Percentiles rank a stretch among this genome's conserved stretches.
Conservation (phyloP, 306 rosid species). For the Lathyrus aphaca region DNA sequence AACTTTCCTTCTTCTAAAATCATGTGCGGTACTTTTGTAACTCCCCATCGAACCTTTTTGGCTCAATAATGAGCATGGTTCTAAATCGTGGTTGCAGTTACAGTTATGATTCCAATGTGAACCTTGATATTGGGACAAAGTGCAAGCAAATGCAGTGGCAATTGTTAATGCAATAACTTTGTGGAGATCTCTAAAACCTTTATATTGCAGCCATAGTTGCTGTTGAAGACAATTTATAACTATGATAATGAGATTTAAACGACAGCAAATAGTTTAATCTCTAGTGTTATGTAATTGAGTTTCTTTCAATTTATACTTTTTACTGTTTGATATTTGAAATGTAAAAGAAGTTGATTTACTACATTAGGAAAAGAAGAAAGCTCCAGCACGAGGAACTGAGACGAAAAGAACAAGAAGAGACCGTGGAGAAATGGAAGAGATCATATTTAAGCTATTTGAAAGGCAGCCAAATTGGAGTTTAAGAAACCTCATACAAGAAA, state of each 20-base stretch:
- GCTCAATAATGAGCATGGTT: background rate
- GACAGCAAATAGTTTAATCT: background rate
- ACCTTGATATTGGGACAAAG: background rate
- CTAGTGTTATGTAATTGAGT: background rate
- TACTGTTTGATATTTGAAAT: background rate
- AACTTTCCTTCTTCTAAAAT: background rate
- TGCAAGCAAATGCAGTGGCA: background rate
- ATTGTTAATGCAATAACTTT: background rate
- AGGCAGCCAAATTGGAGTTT: slow-evolving; percentile 76
- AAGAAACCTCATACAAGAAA: slow-evolving; percentile 78
- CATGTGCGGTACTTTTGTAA: background rate
- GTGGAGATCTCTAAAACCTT: background rate
- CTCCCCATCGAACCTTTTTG: background rate
- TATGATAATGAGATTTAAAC: background rate
- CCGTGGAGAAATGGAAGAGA: slow-evolving; percentile 84
- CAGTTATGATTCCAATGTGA: background rate
- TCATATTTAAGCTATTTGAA: slow-evolving; percentile 84
- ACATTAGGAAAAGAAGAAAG: slow-evolving; percentile 78
- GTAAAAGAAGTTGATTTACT: slow-evolving; percentile 39
- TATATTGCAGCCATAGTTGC: background rate
- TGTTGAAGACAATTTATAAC: background rate
- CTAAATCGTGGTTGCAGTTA: background rate
- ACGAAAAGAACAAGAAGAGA: slow-evolving; percentile 82
- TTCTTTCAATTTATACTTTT: background rate
- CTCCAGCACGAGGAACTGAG: slow-evolving; percentile 57